Conservation (phyloP, 352 stramenopile species). For the Blastocystis sp. region DNA sequence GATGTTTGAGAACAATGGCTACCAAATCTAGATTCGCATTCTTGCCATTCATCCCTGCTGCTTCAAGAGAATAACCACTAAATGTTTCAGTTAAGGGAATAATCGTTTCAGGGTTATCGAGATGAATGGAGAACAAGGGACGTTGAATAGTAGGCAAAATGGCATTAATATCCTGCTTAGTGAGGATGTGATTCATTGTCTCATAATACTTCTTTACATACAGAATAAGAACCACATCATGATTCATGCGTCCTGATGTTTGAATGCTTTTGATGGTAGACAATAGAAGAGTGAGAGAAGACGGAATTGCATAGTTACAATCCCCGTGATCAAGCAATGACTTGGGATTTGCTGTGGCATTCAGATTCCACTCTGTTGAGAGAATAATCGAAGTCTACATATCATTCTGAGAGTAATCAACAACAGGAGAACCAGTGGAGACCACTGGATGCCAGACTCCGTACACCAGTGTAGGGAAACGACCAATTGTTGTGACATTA, state of each 20-base stretch:
- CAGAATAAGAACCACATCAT: slow-evolving; percentile 15
- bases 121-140: slow-evolving; percentile 36
- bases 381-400: slow-evolving; percentile 41
- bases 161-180: not conserved
- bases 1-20: not conserved
- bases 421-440: not conserved
- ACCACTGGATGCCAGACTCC: not conserved
- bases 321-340: not conserved
- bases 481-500: not conserved
- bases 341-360: slow-evolving; percentile 33
- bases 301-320: slow-evolving; percentile 38
- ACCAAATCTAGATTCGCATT: slow-evolving; percentile 25
- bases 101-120: not conserved
- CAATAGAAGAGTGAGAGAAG: not conserved
- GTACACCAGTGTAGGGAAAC: slow-evolving; percentile 8
- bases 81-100: not conserved
- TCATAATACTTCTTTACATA: slow-evolving; percentile 45
- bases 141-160: not conserved
- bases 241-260: not conserved
- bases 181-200: not conserved
- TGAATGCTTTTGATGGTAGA: not conserved
- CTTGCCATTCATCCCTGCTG: not conserved
- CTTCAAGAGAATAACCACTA: not conserved
- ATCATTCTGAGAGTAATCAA: not conserved
- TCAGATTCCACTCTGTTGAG: slow-evolving; percentile 36